Percentiles rank a stretch among this genome's conserved stretches.
Evolutionary conservation across 1,284 basidiomycete species (phyloP).

Genomic region (Stygiomarasmius scandens): DNA sequence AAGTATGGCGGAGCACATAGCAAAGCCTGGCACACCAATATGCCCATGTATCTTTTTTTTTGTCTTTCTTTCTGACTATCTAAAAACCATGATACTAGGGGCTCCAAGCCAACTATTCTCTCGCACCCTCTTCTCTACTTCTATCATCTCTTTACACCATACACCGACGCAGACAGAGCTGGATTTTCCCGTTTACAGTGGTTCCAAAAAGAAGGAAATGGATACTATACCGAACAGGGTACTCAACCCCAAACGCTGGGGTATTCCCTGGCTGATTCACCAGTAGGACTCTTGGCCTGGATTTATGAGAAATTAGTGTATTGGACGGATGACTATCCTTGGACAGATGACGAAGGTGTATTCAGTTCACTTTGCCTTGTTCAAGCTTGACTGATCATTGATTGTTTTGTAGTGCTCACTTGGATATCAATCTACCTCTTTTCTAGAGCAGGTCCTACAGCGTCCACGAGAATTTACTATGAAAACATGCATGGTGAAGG

Average conservation of each 20-base stretch:
- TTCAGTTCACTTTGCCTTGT: constrained; percentile 16
- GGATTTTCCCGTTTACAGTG: constrained; percentile 21
- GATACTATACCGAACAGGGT: constrained; percentile 31
- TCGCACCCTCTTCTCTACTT: constrained; percentile 30
- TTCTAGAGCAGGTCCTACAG: constrained; percentile 40
- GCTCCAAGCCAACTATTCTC: neutral
- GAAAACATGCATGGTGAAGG: constrained; percentile 23
- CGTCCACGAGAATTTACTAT: constrained; percentile 42
- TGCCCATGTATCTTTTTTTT: constrained; percentile 34
- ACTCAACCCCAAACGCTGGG: constrained; percentile 43
- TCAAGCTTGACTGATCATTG: neutral
- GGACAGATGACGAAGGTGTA: constrained; percentile 35
- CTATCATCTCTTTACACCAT: constrained; percentile 26
- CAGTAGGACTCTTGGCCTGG: constrained; percentile 41
- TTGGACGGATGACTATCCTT: constrained; percentile 47
- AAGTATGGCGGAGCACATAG: constrained; percentile 32
- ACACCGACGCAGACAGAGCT: constrained; percentile 22
- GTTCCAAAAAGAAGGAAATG: constrained; percentile 27
- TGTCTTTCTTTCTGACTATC: no score
- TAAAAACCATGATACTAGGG: neutral
- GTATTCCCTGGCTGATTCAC: constrained; percentile 44
- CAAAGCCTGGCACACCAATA: constrained; percentile 46
- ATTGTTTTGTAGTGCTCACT: constrained; percentile 38
- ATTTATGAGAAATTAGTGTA: constrained; percentile 30
- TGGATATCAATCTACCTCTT: constrained; percentile 45